Conservation (phyloP, 148 eudicot species). For the Chenopodium formosanum region DNA sequence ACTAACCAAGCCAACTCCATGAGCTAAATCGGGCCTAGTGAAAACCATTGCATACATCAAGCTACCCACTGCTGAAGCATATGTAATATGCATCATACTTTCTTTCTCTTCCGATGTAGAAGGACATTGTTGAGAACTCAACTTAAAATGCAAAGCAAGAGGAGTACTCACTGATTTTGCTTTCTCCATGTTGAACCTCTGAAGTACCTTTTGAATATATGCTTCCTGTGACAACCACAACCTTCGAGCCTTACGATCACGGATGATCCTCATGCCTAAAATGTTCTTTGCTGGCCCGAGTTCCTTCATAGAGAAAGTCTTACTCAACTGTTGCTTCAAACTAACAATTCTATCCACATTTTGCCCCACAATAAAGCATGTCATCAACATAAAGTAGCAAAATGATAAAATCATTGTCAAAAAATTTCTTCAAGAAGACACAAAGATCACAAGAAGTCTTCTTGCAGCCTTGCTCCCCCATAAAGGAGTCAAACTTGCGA, state of each 20-base stretch:
- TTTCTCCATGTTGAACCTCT: constrained; percentile 3
- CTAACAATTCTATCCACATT: not conserved
- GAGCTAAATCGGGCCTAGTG: not conserved
- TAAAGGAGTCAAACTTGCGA: not conserved
- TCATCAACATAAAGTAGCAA: not conserved
- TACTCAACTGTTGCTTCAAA: not conserved
- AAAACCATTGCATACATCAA: not conserved
- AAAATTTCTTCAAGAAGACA: not conserved
- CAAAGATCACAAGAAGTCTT: not conserved
- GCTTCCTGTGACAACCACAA: constrained; percentile 6
- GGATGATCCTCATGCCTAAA: constrained; percentile 2
- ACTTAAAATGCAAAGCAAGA: constrained; percentile 6
- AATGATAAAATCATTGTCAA: not conserved
- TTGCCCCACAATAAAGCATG: not conserved
- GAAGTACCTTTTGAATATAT: constrained; percentile 3
- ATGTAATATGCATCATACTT: not conserved
- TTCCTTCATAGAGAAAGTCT: no score
- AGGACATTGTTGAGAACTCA: not conserved
- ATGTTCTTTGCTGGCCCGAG: not conserved
- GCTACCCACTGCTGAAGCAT: not conserved
- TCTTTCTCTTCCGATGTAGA: not conserved
- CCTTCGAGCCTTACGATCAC: not conserved
- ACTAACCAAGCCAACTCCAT: not conserved
- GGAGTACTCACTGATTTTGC: constrained; percentile 12
- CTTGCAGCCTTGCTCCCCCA: constrained; percentile 6